Percentiles rank a stretch among this genome's conserved stretches.
Conservation (phyloP, 2,329 filamentous ascomycete genomes). For the Aspergillus nomiae region DNA sequence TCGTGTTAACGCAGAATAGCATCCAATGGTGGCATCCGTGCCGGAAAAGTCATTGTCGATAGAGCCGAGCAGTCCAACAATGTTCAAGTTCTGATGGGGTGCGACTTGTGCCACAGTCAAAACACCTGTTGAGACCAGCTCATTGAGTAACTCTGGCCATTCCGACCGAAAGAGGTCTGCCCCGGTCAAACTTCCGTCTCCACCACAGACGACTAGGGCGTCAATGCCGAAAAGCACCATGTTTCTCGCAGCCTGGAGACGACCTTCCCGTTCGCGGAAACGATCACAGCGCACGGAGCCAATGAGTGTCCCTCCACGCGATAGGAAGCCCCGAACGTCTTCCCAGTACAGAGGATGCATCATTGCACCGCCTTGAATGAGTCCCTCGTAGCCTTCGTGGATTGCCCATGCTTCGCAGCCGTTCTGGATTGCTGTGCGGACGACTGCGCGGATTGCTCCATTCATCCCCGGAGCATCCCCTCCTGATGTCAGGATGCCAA, state of each 20-base stretch:
- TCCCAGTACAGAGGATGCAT: constrained; percentile 90
- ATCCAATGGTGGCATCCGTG: constrained; percentile 96
- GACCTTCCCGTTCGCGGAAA: constrained; percentile 86
- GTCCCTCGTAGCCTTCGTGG: constrained; percentile 94
- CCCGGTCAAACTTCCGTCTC: constrained; percentile 93
- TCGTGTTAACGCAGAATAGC: constrained; percentile 87
- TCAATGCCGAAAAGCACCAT: constrained; percentile 92
- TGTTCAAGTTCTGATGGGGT: constrained; percentile 85
- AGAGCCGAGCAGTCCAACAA: constrained; percentile 92
- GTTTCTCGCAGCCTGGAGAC: constrained; percentile 86
- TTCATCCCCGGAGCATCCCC: constrained; percentile 97
- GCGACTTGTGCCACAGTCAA: constrained; percentile 70
- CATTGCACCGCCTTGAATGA: constrained; percentile 84
- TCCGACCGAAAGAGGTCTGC: constrained; percentile 91
- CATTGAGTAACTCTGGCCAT: constrained; percentile 84
- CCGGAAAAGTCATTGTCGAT: constrained; percentile 98
- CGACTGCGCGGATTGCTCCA: constrained; percentile 82
- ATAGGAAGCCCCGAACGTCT: constrained; percentile 91
- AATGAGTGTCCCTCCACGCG: constrained; percentile 92
- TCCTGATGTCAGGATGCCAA: constrained; percentile 91
- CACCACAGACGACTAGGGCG: constrained; percentile 93
- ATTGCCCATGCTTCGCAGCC: constrained; percentile 78
- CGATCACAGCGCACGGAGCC: constrained; percentile 91
- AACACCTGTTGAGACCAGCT: constrained; percentile 75
- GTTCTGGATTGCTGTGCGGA: constrained; percentile 86